Conservation (phyloP, 495 filamentous ascomycete genomes). For the Astrothelium macrocarpum region DNA sequence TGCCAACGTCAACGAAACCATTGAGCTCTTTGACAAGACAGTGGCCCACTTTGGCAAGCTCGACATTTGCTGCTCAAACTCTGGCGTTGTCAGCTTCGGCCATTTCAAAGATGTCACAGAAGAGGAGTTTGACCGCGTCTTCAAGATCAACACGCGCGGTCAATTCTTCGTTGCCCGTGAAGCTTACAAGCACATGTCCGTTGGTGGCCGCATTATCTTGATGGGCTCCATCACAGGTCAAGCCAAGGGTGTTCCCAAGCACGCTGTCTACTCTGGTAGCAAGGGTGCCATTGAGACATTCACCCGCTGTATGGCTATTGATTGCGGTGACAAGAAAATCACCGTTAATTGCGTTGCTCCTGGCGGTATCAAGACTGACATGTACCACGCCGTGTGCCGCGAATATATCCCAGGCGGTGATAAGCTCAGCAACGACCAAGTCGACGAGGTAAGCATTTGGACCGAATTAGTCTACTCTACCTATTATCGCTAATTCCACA, state of each 20-base stretch:
- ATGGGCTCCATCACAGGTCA: slow-evolving; percentile 57
- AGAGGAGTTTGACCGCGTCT: slow-evolving; percentile 45
- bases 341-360: slow-evolving; percentile 59
- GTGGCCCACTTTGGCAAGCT: slow-evolving; percentile 38
- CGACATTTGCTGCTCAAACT: slow-evolving; percentile 45
- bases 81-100: slow-evolving; percentile 45
- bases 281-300: slow-evolving; percentile 52
- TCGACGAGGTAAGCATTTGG: slow-evolving; percentile 27
- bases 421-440: slow-evolving; percentile 37
- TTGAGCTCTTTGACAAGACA: slow-evolving; percentile 37
- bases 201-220: slow-evolving; percentile 53
- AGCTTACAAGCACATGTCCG: slow-evolving; percentile 51
- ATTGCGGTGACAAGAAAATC: slow-evolving; percentile 43
- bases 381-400: slow-evolving; percentile 55
- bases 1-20: slow-evolving; percentile 36
- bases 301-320: slow-evolving; percentile 46
- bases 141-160: slow-evolving; percentile 49
- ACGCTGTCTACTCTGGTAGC: slow-evolving; percentile 51
- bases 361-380: slow-evolving; percentile 60
- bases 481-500: no score
- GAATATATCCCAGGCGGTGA: slow-evolving; percentile 55
- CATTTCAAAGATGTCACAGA: slow-evolving; percentile 39
- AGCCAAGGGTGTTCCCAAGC: slow-evolving; percentile 52
- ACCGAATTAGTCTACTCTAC: neutral
- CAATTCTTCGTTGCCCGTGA: slow-evolving; percentile 59